Base-by-base conservation (phyloP, 352 stramenopile genomes). In the Phytophthora boehmeriae region DNA sequence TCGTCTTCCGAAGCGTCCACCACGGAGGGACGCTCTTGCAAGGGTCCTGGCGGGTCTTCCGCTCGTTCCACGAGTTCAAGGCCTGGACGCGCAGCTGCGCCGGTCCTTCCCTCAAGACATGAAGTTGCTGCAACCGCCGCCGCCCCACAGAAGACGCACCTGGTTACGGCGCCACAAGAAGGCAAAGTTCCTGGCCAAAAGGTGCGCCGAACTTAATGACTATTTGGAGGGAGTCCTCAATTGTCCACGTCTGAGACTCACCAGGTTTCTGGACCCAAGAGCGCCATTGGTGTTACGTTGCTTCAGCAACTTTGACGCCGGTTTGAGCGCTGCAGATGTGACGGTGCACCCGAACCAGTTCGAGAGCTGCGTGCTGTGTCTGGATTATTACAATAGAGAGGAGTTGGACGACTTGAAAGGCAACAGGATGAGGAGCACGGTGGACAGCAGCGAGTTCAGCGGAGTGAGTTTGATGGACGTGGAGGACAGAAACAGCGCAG, bases 251-350 rank as follows among this genome's bases (percentile, higher is more conserved):
- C 76, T 93, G 69, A 72, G 83, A 2, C 72, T 95, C 17, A 89
- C 75, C 22, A 67, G 80, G 20, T 95, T 95, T 63, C 25, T 91
- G 19, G 84, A 93, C 63, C 80, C 82, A 9, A 67, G 75, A 22
- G 81, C 86, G 32, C 83, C 86, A 53, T 76, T 90, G 1, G 73
- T 91, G 22, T 36, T 95, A 54, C 84, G 85, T 2, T 91, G 76
- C 62, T 95, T 95, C 49, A 90, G 82, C 58, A 89, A 95, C 66
- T 93, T 92, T 63, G 84, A 95, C 47, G 78, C 72, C 0, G 84
- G 79, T 4, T 84, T 95, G 22, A 62, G 59, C 1, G 68, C 59
- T 13, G 64, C 80, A 1, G 39, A 78, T 16, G 66, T 82, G 23
- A 63, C 59, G 22, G 52, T 79, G 9, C 55, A 75, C 16, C 54